Conservation (phyloP, 2,329 filamentous ascomycete genomes). For the Apiospora pterosperma region DNA sequence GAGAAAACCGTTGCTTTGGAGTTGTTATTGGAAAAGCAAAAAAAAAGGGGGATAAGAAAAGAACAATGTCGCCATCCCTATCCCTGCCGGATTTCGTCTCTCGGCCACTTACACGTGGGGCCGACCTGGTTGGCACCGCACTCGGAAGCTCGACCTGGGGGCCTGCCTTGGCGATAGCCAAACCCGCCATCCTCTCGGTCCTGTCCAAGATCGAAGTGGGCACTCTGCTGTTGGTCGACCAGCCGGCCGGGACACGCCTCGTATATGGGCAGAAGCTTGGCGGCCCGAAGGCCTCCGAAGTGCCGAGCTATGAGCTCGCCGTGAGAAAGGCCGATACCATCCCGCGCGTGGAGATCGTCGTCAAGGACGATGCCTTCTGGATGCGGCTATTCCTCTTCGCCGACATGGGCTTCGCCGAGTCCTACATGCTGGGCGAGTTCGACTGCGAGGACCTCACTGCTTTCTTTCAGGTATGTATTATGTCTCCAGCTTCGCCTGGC, state of each 20-base stretch:
- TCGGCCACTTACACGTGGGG: constrained; percentile 34
- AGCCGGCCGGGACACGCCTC: constrained; percentile 37
- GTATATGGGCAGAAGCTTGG: constrained; percentile 45
- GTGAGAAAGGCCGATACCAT: constrained; percentile 29
- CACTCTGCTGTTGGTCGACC: constrained; percentile 45
- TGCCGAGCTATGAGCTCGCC: constrained; percentile 30
- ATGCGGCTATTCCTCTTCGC: constrained; percentile 65
- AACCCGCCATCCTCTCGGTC: constrained; percentile 40
- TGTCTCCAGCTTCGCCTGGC: neutral
- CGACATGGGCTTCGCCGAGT: constrained; percentile 73
- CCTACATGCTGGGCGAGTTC: constrained; percentile 71
- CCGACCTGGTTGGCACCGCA: constrained; percentile 37
- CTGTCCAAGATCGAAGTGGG: constrained; percentile 45
- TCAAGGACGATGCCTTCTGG: constrained; percentile 68
- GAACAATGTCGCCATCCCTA: constrained; percentile 24
- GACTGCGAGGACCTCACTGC: constrained; percentile 62
- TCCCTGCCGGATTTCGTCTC: constrained; percentile 35
- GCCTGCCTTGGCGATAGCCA: constrained; percentile 43
- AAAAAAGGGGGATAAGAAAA: neutral
- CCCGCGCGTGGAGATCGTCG: constrained; percentile 50
- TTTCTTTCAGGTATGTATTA: constrained; percentile 59
- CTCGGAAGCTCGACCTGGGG: constrained; percentile 45
- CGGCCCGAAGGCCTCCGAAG: constrained; percentile 28
- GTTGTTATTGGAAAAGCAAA: neutral
- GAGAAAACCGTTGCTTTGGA: neutral